These are phyloP conservation scores for Penicillium pancosmium DNA, from an alignment of 495 filamentous ascomycete species.

Conservation along the genomic window DNA sequence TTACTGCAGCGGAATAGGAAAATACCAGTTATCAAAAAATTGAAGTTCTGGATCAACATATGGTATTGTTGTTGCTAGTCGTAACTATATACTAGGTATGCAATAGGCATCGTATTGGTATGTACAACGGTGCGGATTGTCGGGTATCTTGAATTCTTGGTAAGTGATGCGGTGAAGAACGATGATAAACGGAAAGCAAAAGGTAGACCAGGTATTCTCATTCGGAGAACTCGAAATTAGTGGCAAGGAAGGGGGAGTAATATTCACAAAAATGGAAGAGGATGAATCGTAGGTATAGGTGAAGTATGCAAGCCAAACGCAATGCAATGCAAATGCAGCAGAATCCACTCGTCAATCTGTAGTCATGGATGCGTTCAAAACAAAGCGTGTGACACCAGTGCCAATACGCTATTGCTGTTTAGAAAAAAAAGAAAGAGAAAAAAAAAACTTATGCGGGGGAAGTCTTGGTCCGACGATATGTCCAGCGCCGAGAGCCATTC, in stretches of 20 bases:
- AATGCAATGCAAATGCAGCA: conserved; percentile 21
- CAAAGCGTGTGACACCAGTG: conserved; percentile 8
- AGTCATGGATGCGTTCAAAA: conserved; percentile 6
- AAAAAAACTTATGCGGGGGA: conserved; percentile 3
- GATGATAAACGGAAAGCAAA: neutral
- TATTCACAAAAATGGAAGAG: conserved; percentile 5
- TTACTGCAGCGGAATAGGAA: too few species aligned
- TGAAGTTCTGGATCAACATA: neutral
- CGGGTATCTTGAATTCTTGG: neutral
- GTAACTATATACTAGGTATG: neutral
- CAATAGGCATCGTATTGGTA: neutral
- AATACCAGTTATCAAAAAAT: neutral
- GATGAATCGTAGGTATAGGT: neutral
- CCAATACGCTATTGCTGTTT: neutral
- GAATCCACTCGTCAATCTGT: conserved; percentile 7
- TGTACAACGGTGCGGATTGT: neutral
- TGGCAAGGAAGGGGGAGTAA: neutral
- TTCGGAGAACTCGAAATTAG: neutral
- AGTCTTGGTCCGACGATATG: conserved; percentile 24
- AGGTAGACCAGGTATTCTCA: neutral
- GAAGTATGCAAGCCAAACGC: conserved; percentile 8
- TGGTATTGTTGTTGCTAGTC: neutral
- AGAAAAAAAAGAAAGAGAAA: neutral
- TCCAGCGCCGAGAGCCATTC: conserved; percentile 20
- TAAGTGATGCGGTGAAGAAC: conserved; percentile 1